Base-by-base conservation (phyloP, 257 asterid species). In the Anisodus tanguticus region DNA sequence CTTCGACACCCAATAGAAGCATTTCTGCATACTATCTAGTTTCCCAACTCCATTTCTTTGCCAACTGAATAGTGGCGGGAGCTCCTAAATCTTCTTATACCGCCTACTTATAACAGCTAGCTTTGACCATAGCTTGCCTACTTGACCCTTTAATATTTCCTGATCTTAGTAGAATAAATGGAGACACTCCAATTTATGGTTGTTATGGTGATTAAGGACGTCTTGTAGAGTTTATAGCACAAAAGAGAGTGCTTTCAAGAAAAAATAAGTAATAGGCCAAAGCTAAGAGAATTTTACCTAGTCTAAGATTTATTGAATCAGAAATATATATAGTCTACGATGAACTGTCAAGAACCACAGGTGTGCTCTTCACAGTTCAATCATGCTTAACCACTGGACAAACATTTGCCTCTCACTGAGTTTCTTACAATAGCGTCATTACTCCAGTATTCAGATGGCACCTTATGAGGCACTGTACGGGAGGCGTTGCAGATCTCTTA, bases 101-200 rank as follows among this genome's bases (percentile, higher is more conserved):
- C 47, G 51, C 81, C 81, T 49, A 26, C 63, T 76, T 51, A 26
- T 22, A 31, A 76, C 53, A 76, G 64, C 81, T 77, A 77, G 82
- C 64, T 53, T 76, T 77, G 26, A 77, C 82, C 49, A 13, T 53
- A 77, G 12, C 49, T 77, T 77, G 49, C 64, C 64, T 77, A 55
- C 13, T 26, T 53, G 64, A 31, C 16, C 62, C 9, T 3, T 74
- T 1, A 53, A 53, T 19, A 53, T 77, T 53, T 53, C 8, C 49
- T 77, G 13, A 76, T 12, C 47, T 76, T 53, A 53, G 15, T 26
- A 51, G n/a, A 77, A n/a, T 31, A 53, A 62, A 77, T 31, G 64
- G 82, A 53, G 64, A 26, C 58, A 53, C 64, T 53, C 16, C 43
- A 77, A 53, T 15, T 53, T 77, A 26, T 31, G 15, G 49, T 77